Percentiles rank a stretch among this genome's conserved stretches.
Evolutionary conservation across 495 filamentous ascomycete species (phyloP).

Genomic region (Pyronema omphalodes): DNA sequence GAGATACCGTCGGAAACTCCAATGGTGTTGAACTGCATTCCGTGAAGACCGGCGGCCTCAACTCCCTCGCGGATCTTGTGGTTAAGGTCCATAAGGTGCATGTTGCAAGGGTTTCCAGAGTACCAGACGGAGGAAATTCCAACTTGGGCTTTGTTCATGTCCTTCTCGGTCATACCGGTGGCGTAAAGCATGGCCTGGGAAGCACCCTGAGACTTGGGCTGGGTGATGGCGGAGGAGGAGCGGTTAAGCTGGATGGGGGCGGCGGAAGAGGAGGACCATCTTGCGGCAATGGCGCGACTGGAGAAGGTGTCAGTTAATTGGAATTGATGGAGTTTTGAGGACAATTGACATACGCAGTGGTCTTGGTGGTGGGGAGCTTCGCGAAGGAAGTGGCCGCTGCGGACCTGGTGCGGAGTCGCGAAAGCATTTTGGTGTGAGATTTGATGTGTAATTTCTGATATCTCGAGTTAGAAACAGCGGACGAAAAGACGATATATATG

Average conservation of each 20-base stretch:
- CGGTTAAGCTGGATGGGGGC: slow-evolving; percentile 41
- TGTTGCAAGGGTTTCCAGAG: slow-evolving; percentile 94
- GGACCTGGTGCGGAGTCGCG: not conserved
- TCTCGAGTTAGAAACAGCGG: too few species aligned
- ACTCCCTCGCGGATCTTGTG: slow-evolving; percentile 70
- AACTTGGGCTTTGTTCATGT: slow-evolving; percentile 88
- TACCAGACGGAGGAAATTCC: slow-evolving; percentile 89
- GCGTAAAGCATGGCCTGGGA: slow-evolving; percentile 96
- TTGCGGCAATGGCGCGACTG: not conserved
- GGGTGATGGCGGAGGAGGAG: slow-evolving; percentile 66
- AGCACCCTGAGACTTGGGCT: slow-evolving; percentile 91
- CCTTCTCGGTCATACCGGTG: slow-evolving; percentile 62
- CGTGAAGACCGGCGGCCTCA: slow-evolving; percentile 55
- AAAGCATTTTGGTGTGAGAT: slow-evolving; percentile 2
- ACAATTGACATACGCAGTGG: not conserved
- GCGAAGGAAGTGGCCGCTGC: not conserved
- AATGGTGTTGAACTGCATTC: slow-evolving; percentile 93
- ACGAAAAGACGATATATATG: too few species aligned
- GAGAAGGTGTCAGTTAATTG: not conserved
- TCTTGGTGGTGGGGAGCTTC: not conserved
- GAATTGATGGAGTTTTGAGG: not conserved
- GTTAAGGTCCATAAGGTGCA: slow-evolving; percentile 86
- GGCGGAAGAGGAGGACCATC: slow-evolving; percentile 1
- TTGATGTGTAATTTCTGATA: not conserved
- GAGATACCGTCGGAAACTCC: slow-evolving; percentile 67